phyloP scores from a whole-genome alignment of 1,139 yeast genomes.

The Taiozyma onychis region DNA sequence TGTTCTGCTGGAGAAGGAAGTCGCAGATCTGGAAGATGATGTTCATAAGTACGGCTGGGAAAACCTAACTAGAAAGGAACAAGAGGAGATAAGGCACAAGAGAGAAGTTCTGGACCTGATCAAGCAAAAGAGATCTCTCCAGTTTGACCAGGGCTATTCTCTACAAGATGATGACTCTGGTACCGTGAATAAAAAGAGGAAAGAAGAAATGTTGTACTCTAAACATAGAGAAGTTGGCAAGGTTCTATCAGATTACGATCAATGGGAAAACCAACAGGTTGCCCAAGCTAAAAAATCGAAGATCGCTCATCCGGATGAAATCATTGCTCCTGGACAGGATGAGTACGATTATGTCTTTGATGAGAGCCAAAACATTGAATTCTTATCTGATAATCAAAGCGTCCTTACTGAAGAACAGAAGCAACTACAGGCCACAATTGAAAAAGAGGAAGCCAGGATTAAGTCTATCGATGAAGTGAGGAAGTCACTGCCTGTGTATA shows the following conservation, averaged over 20 bases:
- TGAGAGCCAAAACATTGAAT: conserved; percentile 65
- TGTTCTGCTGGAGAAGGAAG: conserved; percentile 40
- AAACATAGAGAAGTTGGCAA: conserved; percentile 22
- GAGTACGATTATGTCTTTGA: conserved; percentile 83
- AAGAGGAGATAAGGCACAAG: conserved; percentile 43
- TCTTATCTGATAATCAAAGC: conserved; percentile 43
- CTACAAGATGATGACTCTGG: conserved; percentile 56
- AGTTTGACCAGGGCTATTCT: conserved; percentile 34
- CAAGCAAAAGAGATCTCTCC: conserved; percentile 34
- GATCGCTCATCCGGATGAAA: conserved; percentile 38
- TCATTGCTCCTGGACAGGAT: conserved; percentile 40
- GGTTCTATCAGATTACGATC: conserved; percentile 33
- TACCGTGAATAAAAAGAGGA: conserved; percentile 46
- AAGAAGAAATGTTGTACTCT: conserved; percentile 30
- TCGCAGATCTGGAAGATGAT: conserved; percentile 43
- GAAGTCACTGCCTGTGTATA: conserved; percentile 70
- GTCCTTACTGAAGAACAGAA: conserved; percentile 27
- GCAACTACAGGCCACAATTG: conserved; percentile 29
- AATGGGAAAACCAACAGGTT: conserved; percentile 65
- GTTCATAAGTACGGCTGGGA: conserved; percentile 44
- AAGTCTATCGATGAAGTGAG: conserved; percentile 39
- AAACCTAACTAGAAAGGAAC: conserved; percentile 42
- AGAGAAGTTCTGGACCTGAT: conserved; percentile 39
- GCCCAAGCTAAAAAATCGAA: conserved; percentile 37
- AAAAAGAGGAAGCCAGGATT: conserved; percentile 37